Base-by-base conservation (phyloP, 768 basidiomycete species). In the Termitomyces sp. region DNA sequence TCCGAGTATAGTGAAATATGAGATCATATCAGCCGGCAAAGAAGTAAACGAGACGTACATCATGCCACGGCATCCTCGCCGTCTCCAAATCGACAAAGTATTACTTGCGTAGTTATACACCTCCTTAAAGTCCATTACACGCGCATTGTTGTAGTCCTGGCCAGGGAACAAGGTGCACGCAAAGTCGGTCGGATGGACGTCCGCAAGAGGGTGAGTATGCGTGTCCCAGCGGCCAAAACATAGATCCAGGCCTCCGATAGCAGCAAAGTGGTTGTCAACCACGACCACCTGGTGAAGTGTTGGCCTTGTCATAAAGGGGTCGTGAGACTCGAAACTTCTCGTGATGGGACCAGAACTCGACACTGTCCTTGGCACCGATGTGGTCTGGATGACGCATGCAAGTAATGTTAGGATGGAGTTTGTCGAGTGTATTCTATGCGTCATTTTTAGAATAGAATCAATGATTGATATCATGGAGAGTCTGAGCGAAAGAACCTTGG, bases 161-260 rank as follows among this genome's bases (percentile, higher is more conserved):
- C 96, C 96, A 0, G 96, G 91, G 76, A 96, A 98, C 26, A 98
- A 76, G 1, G 90, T 92, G 51, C 77, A 77, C 19, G 71, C 70
- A 65, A 94, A 93, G 62, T 94, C 78, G 2, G 92, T 92, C 0
- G 93, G 93, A 65, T 98, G 94, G 2, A 84, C 90, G 64, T 99
- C 96, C 3, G 94, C 88, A 38, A 98, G 79, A 1, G 94, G 94
- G 67, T 93, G 90, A 40, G 75, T 88, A 65, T 91, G 84, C 0
- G 90, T 92, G 71, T 98, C 97, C 95, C 96, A 99, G 19, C 97
- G 87, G 11, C 97, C 97, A 62, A 94, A 97, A 74, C 93, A 98
- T 17, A 97, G 77, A 68, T 99, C 97, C 26, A 99, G 82, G 11
- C 97, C 97, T 22, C 97, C 97, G 52, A 97, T 85, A 61, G 87